These are phyloP conservation scores for Xylaria sp. DNA, from an alignment of 2,329 filamentous ascomycete species.

Conservation along the genomic window DNA sequence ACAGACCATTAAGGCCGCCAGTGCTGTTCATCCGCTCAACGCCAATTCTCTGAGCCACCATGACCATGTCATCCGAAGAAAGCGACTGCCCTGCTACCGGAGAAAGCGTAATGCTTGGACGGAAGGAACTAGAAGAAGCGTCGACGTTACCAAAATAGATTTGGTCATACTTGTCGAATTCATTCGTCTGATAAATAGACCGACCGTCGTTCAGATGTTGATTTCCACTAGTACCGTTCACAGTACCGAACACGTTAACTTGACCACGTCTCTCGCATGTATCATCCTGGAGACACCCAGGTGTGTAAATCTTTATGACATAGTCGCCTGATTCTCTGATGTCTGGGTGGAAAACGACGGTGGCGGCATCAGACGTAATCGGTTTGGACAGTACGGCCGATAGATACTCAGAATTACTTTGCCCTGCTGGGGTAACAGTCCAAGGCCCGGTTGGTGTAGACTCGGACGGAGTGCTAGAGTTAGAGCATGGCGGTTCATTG, in stretches of 20 bases:
- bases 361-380: constrained; percentile 68
- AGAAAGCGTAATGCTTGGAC: constrained; percentile 81
- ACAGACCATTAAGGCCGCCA: constrained; percentile 87
- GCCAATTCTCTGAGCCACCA: constrained; percentile 90
- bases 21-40: constrained; percentile 80
- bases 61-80: constrained; percentile 66
- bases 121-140: constrained; percentile 76
- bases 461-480: constrained; percentile 70
- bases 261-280: constrained; percentile 81
- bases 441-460: constrained; percentile 80
- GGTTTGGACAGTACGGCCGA: constrained; percentile 70
- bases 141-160: constrained; percentile 90
- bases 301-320: constrained; percentile 89
- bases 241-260: constrained; percentile 81
- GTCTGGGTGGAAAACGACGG: constrained; percentile 83
- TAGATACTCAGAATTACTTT: constrained; percentile 81
- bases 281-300: constrained; percentile 84
- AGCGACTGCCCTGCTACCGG: constrained; percentile 73
- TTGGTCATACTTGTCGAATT: constrained; percentile 96
- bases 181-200: constrained; percentile 87
- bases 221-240: constrained; percentile 62
- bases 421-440: constrained; percentile 72
- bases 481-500: constrained; percentile 86
- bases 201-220: constrained; percentile 63
- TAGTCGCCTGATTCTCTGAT: constrained; percentile 93